phyloP scores from a whole-genome alignment of 768 basidiomycete species.

The Lepiota subincarnata region DNA sequence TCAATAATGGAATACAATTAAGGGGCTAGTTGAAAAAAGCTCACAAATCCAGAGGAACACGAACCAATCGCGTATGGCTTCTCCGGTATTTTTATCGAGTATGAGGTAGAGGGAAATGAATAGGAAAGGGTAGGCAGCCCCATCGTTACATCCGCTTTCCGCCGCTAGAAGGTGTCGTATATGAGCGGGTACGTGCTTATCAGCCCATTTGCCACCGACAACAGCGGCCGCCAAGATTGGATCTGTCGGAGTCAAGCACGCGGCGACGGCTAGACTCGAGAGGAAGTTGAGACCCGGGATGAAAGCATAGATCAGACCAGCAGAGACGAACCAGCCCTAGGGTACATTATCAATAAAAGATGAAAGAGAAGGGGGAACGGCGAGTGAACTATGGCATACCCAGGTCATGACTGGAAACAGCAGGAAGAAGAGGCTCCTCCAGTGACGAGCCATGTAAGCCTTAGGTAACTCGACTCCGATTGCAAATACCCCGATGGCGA shows the following conservation, averaged over 20 bases:
- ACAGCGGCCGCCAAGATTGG: slow-evolving; percentile 91
- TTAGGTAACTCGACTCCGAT: slow-evolving; percentile 97
- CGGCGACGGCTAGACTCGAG: slow-evolving; percentile 84
- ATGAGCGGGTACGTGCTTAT: slow-evolving; percentile 92
- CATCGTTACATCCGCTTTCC: slow-evolving; percentile 94
- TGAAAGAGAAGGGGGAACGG: slow-evolving; percentile 18
- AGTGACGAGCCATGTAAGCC: slow-evolving; percentile 91
- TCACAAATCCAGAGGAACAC: slow-evolving; percentile 81
- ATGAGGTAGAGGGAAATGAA: slow-evolving; percentile 87
- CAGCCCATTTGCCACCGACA: slow-evolving; percentile 93
- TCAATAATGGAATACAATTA: slow-evolving; percentile 13
- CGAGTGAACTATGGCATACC: slow-evolving; percentile 39
- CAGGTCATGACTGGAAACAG: slow-evolving; percentile 81
- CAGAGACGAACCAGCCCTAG: slow-evolving; percentile 93
- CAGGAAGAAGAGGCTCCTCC: slow-evolving; percentile 84
- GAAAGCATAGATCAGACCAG: slow-evolving; percentile 85
- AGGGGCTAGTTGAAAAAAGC: slow-evolving; percentile 24
- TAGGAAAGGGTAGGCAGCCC: slow-evolving; percentile 94
- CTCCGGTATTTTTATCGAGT: slow-evolving; percentile 57
- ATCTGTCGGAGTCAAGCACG: slow-evolving; percentile 92
- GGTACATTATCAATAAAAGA: slow-evolving; percentile 10
- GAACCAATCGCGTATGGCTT: slow-evolving; percentile 85
- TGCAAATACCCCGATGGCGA: slow-evolving; percentile 96
- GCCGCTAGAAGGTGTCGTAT: slow-evolving; percentile 60
- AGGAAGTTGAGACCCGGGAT: slow-evolving; percentile 89